Conservation (phyloP, 176 grass and related monocot genomes). For the Triticum aestivum region DNA sequence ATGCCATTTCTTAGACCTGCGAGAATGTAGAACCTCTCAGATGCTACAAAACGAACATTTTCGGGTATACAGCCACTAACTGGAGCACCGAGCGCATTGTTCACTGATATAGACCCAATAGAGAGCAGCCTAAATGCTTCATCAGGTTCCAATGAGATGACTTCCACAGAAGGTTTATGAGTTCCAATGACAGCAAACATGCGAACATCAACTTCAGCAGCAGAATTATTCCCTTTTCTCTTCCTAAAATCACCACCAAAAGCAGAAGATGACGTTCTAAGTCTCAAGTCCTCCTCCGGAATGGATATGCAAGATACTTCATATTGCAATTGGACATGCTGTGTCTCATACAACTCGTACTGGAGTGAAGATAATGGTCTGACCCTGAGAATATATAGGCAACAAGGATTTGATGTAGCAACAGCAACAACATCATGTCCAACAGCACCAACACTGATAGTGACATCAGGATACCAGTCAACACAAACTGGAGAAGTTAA, state of each 20-base stretch:
- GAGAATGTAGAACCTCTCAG: constrained; percentile 81
- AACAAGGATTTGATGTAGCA: constrained; percentile 94
- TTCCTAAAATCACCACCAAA: constrained; percentile 28
- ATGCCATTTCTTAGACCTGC: constrained; percentile 97
- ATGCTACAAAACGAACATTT: constrained; percentile 80
- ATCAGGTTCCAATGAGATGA: constrained; percentile 68
- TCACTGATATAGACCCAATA: constrained; percentile 67
- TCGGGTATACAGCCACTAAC: constrained; percentile 96
- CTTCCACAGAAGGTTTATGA: constrained; percentile 95
- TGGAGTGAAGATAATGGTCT: constrained; percentile 63
- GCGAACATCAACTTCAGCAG: constrained; percentile 46
- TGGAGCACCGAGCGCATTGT: constrained; percentile 73
- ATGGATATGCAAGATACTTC: constrained; percentile 97
- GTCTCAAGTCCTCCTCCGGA: constrained; percentile 39
- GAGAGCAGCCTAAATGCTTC: constrained; percentile 62
- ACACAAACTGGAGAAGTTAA: constrained; percentile 62
- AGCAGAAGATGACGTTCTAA: constrained; percentile 31
- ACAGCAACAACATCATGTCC: constrained; percentile 75
- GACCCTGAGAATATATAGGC: constrained; percentile 68
- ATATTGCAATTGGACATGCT: constrained; percentile 64
- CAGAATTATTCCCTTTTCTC: constrained; percentile 10
- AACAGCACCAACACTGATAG: constrained; percentile 88
- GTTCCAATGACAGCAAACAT: constrained; percentile 90
- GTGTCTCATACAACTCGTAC: constrained; percentile 69
- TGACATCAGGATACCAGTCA: constrained; percentile 77